Conservation (phyloP, 2,329 filamentous ascomycete genomes). For the Diaporthe helianthi region DNA sequence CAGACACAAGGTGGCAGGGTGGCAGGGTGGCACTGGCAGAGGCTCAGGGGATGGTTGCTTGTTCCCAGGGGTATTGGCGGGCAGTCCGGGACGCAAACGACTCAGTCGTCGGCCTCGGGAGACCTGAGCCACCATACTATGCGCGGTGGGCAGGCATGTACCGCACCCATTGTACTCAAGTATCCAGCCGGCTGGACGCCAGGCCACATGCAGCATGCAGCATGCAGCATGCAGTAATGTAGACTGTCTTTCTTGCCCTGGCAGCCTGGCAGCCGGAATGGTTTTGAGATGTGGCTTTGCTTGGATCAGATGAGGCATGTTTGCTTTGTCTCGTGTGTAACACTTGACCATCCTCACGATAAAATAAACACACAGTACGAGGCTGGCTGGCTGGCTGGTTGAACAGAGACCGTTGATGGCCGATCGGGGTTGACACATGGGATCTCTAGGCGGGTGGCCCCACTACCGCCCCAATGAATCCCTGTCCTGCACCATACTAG, state of each 20-base stretch:
- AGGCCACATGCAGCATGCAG: background rate
- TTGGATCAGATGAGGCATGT: background rate
- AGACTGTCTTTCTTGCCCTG: conserved; percentile 1
- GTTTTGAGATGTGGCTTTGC: conserved; percentile 14
- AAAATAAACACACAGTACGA: too few relatives aligned
- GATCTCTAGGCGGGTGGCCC: background rate
- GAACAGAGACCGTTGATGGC: background rate
- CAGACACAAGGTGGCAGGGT: too few relatives aligned
- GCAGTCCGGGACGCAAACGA: background rate
- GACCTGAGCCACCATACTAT: background rate
- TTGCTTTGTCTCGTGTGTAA: background rate
- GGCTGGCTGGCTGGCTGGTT: background rate
- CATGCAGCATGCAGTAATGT: background rate
- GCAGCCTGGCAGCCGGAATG: conserved; percentile 21
- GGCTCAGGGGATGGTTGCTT: background rate
- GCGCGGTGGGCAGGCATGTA: background rate
- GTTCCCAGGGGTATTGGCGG: background rate
- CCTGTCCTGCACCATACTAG: background rate
- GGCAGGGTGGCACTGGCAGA: too few relatives aligned
- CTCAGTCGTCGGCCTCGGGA: background rate
- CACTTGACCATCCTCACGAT: background rate
- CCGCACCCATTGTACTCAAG: background rate
- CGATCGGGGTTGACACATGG: background rate
- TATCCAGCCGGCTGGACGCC: background rate
- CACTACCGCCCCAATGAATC: background rate